Percentiles rank a stretch among this genome's conserved stretches.
Conservation (phyloP, 306 rosid genomes). For the Pachyrhizus erosus region DNA sequence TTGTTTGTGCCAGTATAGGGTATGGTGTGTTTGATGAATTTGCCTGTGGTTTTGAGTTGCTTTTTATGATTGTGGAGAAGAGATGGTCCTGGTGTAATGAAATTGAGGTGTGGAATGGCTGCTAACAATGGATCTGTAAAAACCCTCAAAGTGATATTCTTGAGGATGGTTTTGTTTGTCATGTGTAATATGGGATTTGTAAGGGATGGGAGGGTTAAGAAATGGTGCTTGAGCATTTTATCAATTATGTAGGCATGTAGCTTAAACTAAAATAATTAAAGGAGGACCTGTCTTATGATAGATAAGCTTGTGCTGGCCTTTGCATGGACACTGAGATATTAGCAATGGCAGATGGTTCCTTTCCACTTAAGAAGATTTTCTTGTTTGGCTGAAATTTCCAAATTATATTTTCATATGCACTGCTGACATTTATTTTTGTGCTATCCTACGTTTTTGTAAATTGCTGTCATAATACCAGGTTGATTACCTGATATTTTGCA, state of each 20-base stretch:
- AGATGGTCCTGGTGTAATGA: constrained; percentile 9
- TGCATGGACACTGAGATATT: neutral
- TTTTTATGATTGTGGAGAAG: constrained; percentile 1
- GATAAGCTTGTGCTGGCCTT: neutral
- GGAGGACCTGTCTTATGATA: constrained; percentile 6
- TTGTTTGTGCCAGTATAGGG: neutral
- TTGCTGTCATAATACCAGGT: neutral
- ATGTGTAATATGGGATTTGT: constrained; percentile 13
- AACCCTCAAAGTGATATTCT: constrained; percentile 1
- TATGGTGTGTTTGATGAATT: constrained; percentile 33
- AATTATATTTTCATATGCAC: neutral
- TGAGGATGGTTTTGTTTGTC: constrained; percentile 9
- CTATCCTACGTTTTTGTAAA: neutral
- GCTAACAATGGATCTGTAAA: neutral
- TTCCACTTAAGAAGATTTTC: neutral
- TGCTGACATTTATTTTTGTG: neutral
- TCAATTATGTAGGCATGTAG: neutral
- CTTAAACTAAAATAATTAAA: neutral
- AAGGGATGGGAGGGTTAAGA: neutral
- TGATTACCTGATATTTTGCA: neutral
- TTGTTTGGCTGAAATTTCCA: constrained; percentile 16
- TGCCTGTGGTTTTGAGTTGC: neutral
- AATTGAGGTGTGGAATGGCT: constrained; percentile 20
- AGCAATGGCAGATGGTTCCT: neutral
- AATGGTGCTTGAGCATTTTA: constrained; percentile 1